phyloP scores from a whole-genome alignment of 148 eudicot genomes.

The Silene latifolia region DNA sequence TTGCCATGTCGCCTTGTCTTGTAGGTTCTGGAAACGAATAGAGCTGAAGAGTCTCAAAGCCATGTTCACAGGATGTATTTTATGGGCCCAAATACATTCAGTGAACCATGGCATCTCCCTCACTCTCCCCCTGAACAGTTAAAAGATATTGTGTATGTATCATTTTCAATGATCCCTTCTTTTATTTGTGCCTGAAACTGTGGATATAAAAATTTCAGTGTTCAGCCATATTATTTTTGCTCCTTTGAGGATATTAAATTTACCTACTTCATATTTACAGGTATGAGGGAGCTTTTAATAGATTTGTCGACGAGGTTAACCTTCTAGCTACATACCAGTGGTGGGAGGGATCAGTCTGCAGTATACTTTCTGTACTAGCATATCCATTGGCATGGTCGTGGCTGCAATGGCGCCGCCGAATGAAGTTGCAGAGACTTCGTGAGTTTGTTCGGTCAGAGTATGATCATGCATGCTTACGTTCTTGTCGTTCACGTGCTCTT shows the following conservation, averaged over 20 bases:
- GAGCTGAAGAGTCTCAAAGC: conserved; percentile 89
- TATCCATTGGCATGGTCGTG: conserved; percentile 97
- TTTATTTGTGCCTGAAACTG: neutral
- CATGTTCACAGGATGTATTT: conserved; percentile 96
- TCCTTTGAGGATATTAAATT: neutral
- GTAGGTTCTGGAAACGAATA: conserved; percentile 94
- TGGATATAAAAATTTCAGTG: neutral
- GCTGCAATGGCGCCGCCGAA: conserved; percentile 89
- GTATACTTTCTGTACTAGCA: conserved; percentile 73
- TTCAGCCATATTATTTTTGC: neutral
- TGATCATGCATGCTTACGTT: conserved; percentile 97
- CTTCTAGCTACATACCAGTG: conserved; percentile 81
- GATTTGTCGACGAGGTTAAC: conserved; percentile 90
- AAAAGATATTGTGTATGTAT: conserved; percentile 76
- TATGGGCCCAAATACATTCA: conserved; percentile 88
- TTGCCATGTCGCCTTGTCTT: conserved; percentile 18
- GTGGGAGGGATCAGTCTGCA: conserved; percentile 93
- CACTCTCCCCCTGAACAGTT: conserved; percentile 93
- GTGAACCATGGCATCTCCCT: conserved; percentile 96
- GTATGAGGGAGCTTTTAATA: conserved; percentile 83
- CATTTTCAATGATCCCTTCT: neutral
- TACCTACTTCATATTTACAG: conserved; percentile 35
- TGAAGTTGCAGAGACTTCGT: conserved; percentile 86
- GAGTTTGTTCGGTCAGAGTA: conserved; percentile 98
- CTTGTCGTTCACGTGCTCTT: conserved; percentile 98